These are phyloP conservation scores for Penicillium sp. DNA, from an alignment of 2,329 filamentous ascomycete species.

Conservation along the genomic window DNA sequence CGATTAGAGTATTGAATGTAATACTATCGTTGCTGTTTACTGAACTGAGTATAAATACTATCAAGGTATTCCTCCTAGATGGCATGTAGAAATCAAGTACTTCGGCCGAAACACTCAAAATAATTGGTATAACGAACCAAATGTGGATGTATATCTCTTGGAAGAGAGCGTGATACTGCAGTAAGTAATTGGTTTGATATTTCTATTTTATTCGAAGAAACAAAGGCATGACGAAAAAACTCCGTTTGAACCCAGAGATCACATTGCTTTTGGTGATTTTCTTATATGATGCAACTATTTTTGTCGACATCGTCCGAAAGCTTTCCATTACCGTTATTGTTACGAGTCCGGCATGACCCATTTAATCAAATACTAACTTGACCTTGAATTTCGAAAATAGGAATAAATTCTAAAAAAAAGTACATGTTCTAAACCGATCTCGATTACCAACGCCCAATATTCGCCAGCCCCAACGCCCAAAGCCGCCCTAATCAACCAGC, in stretches of 20 bases:
- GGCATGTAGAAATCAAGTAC: neutral
- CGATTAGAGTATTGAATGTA: neutral
- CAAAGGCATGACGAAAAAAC: neutral
- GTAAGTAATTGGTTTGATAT: neutral
- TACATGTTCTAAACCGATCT: neutral
- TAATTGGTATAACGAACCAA: neutral
- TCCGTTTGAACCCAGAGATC: neutral
- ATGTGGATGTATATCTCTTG: neutral
- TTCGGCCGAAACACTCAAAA: neutral
- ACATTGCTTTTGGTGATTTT: neutral
- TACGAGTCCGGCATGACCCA: neutral
- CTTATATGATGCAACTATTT: neutral
- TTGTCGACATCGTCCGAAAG: constrained; percentile 3
- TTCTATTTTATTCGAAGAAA: neutral
- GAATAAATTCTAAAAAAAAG: neutral
- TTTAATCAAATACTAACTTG: neutral
- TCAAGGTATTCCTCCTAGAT: neutral
- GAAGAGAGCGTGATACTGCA: neutral
- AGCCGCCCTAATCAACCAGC: neutral
- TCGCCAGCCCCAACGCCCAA: neutral
- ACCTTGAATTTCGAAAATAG: neutral
- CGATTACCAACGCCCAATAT: neutral
- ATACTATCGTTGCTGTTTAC: neutral
- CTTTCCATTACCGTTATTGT: neutral
- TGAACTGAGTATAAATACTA: neutral